These are phyloP conservation scores for Papilionanthe hybrid DNA, from an alignment of 116 monocot genomes.

Conservation along the genomic window DNA sequence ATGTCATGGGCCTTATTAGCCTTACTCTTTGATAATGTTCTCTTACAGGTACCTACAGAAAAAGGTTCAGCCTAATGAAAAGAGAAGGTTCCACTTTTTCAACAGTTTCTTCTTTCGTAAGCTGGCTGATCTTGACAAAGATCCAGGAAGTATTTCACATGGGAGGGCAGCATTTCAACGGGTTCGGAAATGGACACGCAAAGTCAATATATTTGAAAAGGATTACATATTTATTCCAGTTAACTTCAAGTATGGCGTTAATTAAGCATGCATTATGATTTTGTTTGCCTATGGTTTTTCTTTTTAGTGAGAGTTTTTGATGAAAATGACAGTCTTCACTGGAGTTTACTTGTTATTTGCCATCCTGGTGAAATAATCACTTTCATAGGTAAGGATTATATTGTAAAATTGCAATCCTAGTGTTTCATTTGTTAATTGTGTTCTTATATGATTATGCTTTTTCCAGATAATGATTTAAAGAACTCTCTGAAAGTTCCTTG, in stretches of 20 bases:
- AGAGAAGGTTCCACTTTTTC: constrained; percentile 77
- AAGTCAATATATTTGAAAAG: constrained; percentile 90
- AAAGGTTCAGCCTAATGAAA: constrained; percentile 47
- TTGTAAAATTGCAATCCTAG: neutral
- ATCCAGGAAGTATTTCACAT: constrained; percentile 55
- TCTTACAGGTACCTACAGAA: constrained; percentile 67
- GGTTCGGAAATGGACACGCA: constrained; percentile 98
- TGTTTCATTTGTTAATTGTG: neutral
- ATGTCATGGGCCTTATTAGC: neutral
- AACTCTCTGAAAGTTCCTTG: constrained; percentile 53
- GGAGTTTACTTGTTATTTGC: constrained; percentile 94
- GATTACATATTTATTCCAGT: constrained; percentile 95
- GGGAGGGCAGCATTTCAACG: constrained; percentile 87
- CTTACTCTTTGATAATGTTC: neutral
- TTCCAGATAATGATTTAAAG: constrained; percentile 38
- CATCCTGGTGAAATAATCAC: constrained; percentile 79
- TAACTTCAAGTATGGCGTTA: constrained; percentile 70
- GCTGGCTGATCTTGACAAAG: constrained; percentile 86
- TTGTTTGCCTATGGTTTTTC: neutral
- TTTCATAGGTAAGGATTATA: constrained; percentile 36
- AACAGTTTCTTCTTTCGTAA: constrained; percentile 99
- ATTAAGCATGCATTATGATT: constrained; percentile 4
- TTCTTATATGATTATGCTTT: constrained; percentile 2
- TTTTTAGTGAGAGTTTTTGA: neutral
- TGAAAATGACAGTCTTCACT: constrained; percentile 65